phyloP scores from a whole-genome alignment of 2,329 filamentous ascomycete genomes.

The Aciculosporium take region DNA sequence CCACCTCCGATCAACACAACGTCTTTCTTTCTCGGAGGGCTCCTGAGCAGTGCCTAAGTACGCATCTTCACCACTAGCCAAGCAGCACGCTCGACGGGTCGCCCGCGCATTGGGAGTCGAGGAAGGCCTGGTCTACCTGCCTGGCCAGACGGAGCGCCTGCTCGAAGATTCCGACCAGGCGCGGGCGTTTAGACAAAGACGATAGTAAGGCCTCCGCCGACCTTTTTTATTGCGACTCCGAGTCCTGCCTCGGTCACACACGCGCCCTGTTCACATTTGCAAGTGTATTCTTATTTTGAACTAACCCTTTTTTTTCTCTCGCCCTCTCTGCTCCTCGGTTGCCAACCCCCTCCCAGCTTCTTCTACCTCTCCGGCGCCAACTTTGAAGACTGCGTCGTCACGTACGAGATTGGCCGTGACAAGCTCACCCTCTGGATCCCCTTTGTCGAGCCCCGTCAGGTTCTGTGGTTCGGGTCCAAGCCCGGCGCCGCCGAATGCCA shows the following conservation, averaged over 20 bases:
- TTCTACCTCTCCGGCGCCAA: constrained; percentile 43
- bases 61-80: constrained; percentile 24
- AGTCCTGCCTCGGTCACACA: background rate
- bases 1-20: background rate
- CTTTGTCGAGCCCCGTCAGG: constrained; percentile 44
- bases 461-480: constrained; percentile 50
- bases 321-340: background rate
- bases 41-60: background rate
- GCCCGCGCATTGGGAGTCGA: constrained; percentile 33
- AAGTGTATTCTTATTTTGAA: too few species aligned
- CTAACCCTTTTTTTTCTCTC: background rate
- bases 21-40: background rate
- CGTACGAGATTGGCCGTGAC: constrained; percentile 45
- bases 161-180: constrained; percentile 47
- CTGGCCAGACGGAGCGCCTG: constrained; percentile 33
- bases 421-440: constrained; percentile 60
- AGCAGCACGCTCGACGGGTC: constrained; percentile 42
- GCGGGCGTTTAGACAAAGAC: constrained; percentile 39
- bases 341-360: constrained; percentile 36
- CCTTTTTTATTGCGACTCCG: background rate
- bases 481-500: constrained; percentile 48
- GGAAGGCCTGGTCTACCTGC: constrained; percentile 41
- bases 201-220: constrained; percentile 32
- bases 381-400: constrained; percentile 39
- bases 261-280: too few species aligned